Conservation (phyloP, 441 rosid species). For the Mallotus repandus region DNA sequence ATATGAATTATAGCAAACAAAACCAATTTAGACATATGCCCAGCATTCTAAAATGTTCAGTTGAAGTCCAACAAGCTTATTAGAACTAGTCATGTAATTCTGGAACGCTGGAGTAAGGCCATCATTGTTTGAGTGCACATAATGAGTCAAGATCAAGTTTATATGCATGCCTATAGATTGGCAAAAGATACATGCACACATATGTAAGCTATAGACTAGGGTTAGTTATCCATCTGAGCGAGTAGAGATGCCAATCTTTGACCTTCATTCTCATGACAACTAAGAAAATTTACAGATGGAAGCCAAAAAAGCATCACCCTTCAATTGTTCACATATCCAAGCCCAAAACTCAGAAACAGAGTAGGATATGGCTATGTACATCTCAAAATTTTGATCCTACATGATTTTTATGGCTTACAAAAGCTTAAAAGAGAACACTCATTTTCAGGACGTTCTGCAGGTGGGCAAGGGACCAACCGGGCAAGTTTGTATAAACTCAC, state of each 20-base stretch:
- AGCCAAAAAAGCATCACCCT: neutral
- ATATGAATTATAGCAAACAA: neutral
- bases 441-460: constrained; percentile 3
- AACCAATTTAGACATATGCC: neutral
- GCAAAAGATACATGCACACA: neutral
- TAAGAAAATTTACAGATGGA: neutral
- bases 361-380: neutral
- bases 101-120: neutral
- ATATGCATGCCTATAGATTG: neutral
- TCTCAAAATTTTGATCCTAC: neutral
- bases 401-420: neutral
- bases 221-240: neutral
- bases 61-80: neutral
- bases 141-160: neutral
- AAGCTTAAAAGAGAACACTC: neutral
- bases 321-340: neutral
- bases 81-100: neutral
- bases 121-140: neutral
- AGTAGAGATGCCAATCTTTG: neutral
- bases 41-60: neutral
- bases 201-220: neutral
- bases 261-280: neutral
- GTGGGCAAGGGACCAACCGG: neutral
- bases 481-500: neutral
- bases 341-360: neutral